A percentile compares a stretch with the other conserved stretches of the same genome.
Evolutionary conservation across 192 early-diverging fungal genomes (phyloP).

Genomic region (Backusella tarrabulga): DNA sequence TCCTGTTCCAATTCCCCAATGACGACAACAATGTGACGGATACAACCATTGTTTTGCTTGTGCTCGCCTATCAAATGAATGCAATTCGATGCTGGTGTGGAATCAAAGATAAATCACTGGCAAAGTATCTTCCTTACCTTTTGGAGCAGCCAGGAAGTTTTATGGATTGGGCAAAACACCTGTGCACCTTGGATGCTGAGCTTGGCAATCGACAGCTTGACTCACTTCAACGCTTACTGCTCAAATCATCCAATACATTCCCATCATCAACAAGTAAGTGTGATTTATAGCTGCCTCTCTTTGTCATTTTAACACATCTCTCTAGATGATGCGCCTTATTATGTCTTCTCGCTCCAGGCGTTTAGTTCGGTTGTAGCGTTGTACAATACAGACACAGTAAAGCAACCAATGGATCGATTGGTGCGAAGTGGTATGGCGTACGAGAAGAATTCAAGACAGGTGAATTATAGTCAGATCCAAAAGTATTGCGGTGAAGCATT

Average conservation of each 20-base stretch:
- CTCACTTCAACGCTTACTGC: slow-evolving; percentile 37
- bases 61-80: slow-evolving; percentile 40
- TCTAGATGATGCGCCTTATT: not conserved
- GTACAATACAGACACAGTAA: slow-evolving; percentile 15
- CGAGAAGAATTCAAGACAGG: slow-evolving; percentile 36
- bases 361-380: slow-evolving; percentile 24
- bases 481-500: slow-evolving; percentile 30
- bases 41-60: slow-evolving; percentile 18
- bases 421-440: slow-evolving; percentile 37
- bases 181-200: slow-evolving; percentile 23
- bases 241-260: slow-evolving; percentile 35
- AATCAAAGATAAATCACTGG: slow-evolving; percentile 37
- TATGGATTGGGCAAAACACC: slow-evolving; percentile 41
- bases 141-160: slow-evolving; percentile 34
- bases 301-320: too few relatives aligned
- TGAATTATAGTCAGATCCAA: slow-evolving; percentile 18
- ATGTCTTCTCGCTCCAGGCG: slow-evolving; percentile 36
- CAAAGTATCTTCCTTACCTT: slow-evolving; percentile 41
- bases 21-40: slow-evolving; percentile 19
- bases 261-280: slow-evolving; percentile 17
- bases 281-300: not conserved
- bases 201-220: slow-evolving; percentile 40
- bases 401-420: slow-evolving; percentile 41
- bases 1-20: slow-evolving; percentile 26
- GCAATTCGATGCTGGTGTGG: slow-evolving; percentile 45